Base-by-base conservation (phyloP, 179 eudicot genomes). In the Corrigiola litoralis region DNA sequence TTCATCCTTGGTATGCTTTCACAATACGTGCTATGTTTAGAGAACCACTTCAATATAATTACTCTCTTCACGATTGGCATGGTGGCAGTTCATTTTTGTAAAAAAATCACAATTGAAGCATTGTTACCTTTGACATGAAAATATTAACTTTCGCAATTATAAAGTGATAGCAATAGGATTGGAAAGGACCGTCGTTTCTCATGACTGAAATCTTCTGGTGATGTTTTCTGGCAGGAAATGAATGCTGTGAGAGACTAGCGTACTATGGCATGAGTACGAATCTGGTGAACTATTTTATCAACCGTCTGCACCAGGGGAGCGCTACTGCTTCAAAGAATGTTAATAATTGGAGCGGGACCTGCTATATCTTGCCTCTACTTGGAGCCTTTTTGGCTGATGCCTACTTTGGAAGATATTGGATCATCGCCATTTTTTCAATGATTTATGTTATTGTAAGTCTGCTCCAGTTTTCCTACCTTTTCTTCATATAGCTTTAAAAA, bases 321-420 rank as follows among this genome's bases (percentile, higher is more conserved):
- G 80, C 66, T 46, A 55, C 44, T 23, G 84, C 86, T 5, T 58
- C 77, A 2, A 82, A 61, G 37, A 79, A 66, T 60, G 84, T 82
- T 61, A 76, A 79, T 36, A 82, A 82, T 33, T 82, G 84, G 86
- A 71, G 80, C 0, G 86, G 86, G 18, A 82, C 84, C 6, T 82
- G 86, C 62, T 82, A 74, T 57, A 28, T 80, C 41, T 71, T 68
- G 57, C 86, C 86, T 18, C 66, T 82, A 56, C 37, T 82, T 46
- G 86, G 86, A 20, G 84, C 86, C 49, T 82, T 82, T 54, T 57
- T 82, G 17, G 86, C 86, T 21, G 86, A 82, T 74, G 77, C 86
- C 46, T 82, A 79, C 66, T 51, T 60, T 65, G 86, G 86, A 71
- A 66, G 86, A 79, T 82, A 74, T 32, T 77, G 81, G 81, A 75